Conservation (phyloP, 495 filamentous ascomycete species). For the Saxophila tyrrhenica region DNA sequence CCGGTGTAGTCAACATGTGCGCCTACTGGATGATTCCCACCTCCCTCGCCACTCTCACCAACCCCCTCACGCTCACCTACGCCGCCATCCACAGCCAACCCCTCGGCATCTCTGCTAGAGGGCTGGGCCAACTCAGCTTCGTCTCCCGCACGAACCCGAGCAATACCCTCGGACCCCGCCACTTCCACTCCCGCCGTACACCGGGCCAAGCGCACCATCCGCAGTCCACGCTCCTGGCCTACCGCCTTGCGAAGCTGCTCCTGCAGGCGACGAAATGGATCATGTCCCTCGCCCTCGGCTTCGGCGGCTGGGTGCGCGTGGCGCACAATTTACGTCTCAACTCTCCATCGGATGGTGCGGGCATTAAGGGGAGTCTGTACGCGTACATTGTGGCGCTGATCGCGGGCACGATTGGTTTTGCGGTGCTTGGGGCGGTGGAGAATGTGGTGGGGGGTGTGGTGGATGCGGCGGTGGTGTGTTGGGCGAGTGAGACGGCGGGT, state of each 20-base stretch:
- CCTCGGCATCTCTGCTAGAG: conserved; percentile 60
- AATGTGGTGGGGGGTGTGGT: conserved; percentile 84
- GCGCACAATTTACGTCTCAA: conserved; percentile 54
- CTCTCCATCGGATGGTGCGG: conserved; percentile 22
- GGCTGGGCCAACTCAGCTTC: conserved; percentile 66
- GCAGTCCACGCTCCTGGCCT: conserved; percentile 46
- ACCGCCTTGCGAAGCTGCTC: conserved; percentile 81
- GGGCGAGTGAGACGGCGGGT: conserved; percentile 68
- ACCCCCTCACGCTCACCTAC: conserved; percentile 84
- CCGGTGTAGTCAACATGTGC: conserved; percentile 49
- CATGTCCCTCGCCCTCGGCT: conserved; percentile 78
- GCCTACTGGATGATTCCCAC: conserved; percentile 73
- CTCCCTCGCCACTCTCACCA: conserved; percentile 71
- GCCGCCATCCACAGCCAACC: conserved; percentile 86
- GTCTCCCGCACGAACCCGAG: conserved; percentile 47
- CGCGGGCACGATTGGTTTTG: conserved; percentile 90
- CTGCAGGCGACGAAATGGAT: conserved; percentile 82
- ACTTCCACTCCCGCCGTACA: conserved; percentile 31
- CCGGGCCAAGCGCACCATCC: conserved; percentile 26
- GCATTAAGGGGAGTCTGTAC: conserved; percentile 71
- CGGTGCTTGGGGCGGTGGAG: conserved; percentile 87
- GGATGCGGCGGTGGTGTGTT: conserved; percentile 86
- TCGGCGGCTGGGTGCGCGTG: conserved; percentile 95
- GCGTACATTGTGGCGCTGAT: conserved; percentile 89
- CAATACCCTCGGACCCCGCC: conserved; percentile 48